Evolutionary conservation across 1,284 basidiomycete genomes (phyloP).

Genomic region (Naganishia sp.): DNA sequence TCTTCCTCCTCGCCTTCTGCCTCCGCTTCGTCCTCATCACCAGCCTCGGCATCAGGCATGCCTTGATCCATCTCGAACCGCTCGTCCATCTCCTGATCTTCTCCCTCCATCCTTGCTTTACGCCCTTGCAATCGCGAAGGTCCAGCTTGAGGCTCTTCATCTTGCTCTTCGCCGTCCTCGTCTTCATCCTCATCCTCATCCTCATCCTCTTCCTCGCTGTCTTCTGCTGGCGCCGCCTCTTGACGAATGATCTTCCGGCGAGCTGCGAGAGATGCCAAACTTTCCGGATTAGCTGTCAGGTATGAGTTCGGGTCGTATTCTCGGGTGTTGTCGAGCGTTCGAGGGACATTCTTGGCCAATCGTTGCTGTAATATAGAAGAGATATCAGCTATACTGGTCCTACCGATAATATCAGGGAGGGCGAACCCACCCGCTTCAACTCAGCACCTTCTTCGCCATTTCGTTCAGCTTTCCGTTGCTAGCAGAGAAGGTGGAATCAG

Average conservation of each 20-base stretch:
- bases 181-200: conserved; percentile 38
- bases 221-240: conserved; percentile 40
- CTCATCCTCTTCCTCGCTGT: conserved; percentile 37
- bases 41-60: conserved; percentile 59
- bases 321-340: conserved; percentile 90
- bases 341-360: conserved; percentile 77
- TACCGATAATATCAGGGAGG: background rate
- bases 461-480: conserved; percentile 30
- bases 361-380: conserved; percentile 63
- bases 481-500: conserved; percentile 33
- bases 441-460: conserved; percentile 31
- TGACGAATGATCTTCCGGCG: conserved; percentile 43
- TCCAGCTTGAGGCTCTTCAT: conserved; percentile 47
- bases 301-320: conserved; percentile 80
- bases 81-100: conserved; percentile 46
- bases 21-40: conserved; percentile 66
- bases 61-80: conserved; percentile 35
- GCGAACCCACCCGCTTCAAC: conserved; percentile 7
- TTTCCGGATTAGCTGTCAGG: conserved; percentile 67
- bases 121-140: conserved; percentile 37
- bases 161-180: conserved; percentile 53
- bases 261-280: conserved; percentile 42
- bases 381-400: background rate
- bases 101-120: background rate
- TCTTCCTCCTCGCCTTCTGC: conserved; percentile 48